These are phyloP conservation scores for Saccharata proteae DNA, from an alignment of 2,329 filamentous ascomycete genomes.

Conservation along the genomic window DNA sequence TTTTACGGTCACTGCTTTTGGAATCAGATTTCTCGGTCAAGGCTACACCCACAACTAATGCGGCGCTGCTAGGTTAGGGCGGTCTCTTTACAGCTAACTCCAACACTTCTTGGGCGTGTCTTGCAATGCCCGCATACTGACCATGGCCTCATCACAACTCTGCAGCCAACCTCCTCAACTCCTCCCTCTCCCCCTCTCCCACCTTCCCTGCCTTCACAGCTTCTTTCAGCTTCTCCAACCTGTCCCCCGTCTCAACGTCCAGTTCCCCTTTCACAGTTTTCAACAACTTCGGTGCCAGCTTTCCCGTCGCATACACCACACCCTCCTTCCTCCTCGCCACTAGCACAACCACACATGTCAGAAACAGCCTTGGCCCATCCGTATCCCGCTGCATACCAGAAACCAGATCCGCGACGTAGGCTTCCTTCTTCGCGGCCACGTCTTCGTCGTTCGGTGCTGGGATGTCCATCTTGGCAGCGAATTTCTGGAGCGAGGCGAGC, in stretches of 20 bases:
- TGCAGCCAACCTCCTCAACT: constrained; percentile 21
- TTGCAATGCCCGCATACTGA: too few species aligned
- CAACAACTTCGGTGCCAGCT: constrained; percentile 28
- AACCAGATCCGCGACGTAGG: constrained; percentile 20
- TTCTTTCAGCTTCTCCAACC: constrained; percentile 26
- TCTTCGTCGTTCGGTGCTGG: constrained; percentile 4
- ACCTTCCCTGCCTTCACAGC: constrained; percentile 21
- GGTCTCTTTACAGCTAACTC: too few species aligned
- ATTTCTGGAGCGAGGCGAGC: constrained; percentile 17
- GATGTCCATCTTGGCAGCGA: constrained; percentile 22
- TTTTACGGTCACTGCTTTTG: too few species aligned
- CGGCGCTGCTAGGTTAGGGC: too few species aligned
- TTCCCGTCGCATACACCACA: constrained; percentile 28
- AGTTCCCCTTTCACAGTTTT: constrained; percentile 20
- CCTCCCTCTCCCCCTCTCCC: constrained; percentile 19
- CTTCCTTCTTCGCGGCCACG: constrained; percentile 14
- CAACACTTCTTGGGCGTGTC: too few species aligned
- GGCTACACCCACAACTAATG: too few species aligned
- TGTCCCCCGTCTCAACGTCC: constrained; percentile 15
- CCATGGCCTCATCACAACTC: constrained; percentile 1
- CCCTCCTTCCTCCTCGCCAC: constrained; percentile 19
- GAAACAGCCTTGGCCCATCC: constrained; percentile 25
- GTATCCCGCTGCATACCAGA: constrained; percentile 22
- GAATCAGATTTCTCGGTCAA: too few species aligned
- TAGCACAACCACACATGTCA: constrained; percentile 23